Conservation (phyloP, 495 filamentous ascomycete species). For the Neurospora sp. region DNA sequence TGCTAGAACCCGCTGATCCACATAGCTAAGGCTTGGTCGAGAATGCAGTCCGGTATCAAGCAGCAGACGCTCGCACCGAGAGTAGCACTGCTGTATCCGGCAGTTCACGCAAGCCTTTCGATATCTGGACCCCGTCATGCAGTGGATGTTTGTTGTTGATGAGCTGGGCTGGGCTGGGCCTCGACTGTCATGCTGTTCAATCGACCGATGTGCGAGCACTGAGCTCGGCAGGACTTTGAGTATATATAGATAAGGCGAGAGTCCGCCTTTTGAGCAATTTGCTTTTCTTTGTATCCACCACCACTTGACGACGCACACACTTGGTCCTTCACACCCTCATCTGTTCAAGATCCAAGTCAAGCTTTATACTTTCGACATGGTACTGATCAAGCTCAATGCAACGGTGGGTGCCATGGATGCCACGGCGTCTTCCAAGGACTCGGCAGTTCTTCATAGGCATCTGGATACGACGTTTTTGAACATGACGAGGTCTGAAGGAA, state of each 20-base stretch:
- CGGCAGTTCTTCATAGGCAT: constrained; percentile 28
- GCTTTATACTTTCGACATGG: constrained; percentile 10
- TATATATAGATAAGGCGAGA: not conserved
- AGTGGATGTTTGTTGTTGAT: constrained; percentile 3
- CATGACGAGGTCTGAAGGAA: constrained; percentile 22
- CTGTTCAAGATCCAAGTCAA: not conserved
- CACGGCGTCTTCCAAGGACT: constrained; percentile 5
- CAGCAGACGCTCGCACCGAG: not conserved
- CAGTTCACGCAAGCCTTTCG: not conserved
- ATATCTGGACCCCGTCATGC: constrained; percentile 2
- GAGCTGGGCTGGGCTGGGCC: constrained; percentile 6
- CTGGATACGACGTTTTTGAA: constrained; percentile 17
- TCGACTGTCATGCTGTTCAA: not conserved
- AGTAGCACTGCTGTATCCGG: not conserved
- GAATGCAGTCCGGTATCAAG: constrained; percentile 3
- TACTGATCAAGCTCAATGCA: constrained; percentile 9
- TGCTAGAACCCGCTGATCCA: constrained; percentile 18
- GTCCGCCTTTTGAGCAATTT: not conserved
- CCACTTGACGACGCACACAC: not conserved
- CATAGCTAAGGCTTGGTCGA: constrained; percentile 6
- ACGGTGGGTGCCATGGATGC: not conserved
- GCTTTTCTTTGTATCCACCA: not conserved
- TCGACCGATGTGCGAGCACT: not conserved
- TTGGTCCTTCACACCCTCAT: not conserved
- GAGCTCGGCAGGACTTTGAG: not conserved